phyloP scores from a whole-genome alignment of 495 filamentous ascomycete species.

The Aspergillus sclerotioniger region DNA sequence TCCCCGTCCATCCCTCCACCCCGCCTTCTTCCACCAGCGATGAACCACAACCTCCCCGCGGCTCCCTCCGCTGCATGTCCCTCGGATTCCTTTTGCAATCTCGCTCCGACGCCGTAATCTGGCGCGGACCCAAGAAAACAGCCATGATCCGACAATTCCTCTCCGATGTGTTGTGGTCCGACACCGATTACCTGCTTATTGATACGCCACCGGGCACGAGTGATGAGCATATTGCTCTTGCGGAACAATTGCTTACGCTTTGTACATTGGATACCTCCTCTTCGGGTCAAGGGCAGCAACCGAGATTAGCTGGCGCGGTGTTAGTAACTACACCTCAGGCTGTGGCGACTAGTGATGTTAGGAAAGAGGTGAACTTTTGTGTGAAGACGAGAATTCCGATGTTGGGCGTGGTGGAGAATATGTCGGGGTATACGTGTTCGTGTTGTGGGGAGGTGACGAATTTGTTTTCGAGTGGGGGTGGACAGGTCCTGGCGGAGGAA shows the following conservation, averaged over 20 bases:
- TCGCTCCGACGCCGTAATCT: constrained; percentile 87
- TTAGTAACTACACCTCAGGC: constrained; percentile 97
- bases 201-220: constrained; percentile 96
- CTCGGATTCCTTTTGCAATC: constrained; percentile 84
- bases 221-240: constrained; percentile 94
- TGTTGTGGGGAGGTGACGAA: constrained; percentile 93
- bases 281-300: constrained; percentile 23
- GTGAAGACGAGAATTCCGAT: constrained; percentile 77
- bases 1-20: constrained; percentile 60
- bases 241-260: constrained; percentile 71
- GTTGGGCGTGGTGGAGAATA: constrained; percentile 93
- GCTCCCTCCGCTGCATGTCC: constrained; percentile 84
- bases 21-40: not conserved
- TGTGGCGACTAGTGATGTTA: constrained; percentile 86
- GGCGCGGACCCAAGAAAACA: constrained; percentile 97
- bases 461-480: constrained; percentile 86
- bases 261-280: constrained; percentile 31
- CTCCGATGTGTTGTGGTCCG: constrained; percentile 86
- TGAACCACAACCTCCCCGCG: constrained; percentile 34
- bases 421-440: constrained; percentile 95
- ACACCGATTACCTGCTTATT: constrained; percentile 83
- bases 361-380: constrained; percentile 97
- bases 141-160: constrained; percentile 98
- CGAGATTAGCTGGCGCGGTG: constrained; percentile 73
- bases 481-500: constrained; percentile 84